Percentiles rank a stretch among this genome's conserved stretches.
phyloP scores from a whole-genome alignment of 2,329 filamentous ascomycete species.

The Triangularia setosa region DNA sequence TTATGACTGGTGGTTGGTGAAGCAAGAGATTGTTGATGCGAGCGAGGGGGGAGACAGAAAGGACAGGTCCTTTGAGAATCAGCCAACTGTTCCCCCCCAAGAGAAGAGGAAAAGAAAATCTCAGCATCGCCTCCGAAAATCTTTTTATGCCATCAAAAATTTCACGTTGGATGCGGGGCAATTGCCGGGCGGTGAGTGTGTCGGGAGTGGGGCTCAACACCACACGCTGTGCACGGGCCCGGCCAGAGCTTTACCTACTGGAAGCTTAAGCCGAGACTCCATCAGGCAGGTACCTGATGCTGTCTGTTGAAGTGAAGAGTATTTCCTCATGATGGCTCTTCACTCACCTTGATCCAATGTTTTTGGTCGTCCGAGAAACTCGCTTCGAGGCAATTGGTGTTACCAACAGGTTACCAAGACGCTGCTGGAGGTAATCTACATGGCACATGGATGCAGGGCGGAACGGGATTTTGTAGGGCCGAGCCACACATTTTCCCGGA shows the following conservation, averaged over 20 bases:
- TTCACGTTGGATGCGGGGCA: slow-evolving; percentile 21
- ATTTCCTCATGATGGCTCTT: not conserved
- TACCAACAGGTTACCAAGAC: not conserved
- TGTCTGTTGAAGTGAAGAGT: not conserved
- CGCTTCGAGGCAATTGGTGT: not conserved
- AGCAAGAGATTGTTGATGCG: slow-evolving; percentile 11
- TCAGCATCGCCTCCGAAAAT: slow-evolving; percentile 17
- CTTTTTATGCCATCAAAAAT: slow-evolving; percentile 22
- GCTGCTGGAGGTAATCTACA: not conserved
- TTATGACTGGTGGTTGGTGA: not conserved
- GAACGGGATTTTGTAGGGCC: slow-evolving; percentile 15
- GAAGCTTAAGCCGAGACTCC: not conserved
- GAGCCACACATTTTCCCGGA: not conserved
- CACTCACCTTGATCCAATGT: not conserved
- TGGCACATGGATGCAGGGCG: not conserved
- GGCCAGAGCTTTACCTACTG: not conserved
- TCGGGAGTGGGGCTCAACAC: not conserved
- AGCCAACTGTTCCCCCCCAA: slow-evolving; percentile 29
- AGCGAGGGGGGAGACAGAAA: slow-evolving; percentile 25
- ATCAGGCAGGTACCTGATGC: not conserved
- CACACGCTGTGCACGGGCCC: not conserved
- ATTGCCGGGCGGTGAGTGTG: slow-evolving; percentile 23
- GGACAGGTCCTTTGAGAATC: slow-evolving; percentile 17
- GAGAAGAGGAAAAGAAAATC: slow-evolving; percentile 23
- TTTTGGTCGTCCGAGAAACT: not conserved